Evolutionary conservation across 2,329 filamentous ascomycete genomes (phyloP).

Genomic region (Pseudogymnoascus pannorum): DNA sequence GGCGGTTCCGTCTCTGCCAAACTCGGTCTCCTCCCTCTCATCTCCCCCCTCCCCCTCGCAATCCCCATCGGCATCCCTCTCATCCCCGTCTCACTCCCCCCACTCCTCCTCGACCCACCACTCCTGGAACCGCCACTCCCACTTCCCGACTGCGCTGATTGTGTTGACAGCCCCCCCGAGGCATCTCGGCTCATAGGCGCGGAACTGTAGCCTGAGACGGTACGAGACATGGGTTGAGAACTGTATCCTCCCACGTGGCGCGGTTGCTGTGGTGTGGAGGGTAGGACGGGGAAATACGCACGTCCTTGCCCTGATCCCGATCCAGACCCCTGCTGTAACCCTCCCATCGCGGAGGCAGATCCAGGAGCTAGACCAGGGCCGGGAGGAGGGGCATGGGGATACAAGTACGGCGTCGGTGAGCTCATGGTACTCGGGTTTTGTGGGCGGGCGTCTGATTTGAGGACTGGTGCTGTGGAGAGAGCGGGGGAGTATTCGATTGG

Average conservation of each 20-base stretch:
- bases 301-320: neutral
- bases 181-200: constrained; percentile 44
- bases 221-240: constrained; percentile 44
- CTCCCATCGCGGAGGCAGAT: neutral
- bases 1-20: constrained; percentile 26
- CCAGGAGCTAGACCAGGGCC: neutral
- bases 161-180: constrained; percentile 30
- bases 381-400: neutral
- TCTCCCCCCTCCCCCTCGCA: neutral
- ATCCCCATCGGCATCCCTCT: neutral
- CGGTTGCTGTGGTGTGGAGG: neutral
- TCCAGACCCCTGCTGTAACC: neutral
- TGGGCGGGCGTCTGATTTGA: neutral
- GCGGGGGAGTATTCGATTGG: neutral
- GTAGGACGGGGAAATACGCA: neutral
- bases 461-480: neutral
- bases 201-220: constrained; percentile 38
- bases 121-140: neutral
- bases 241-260: constrained; percentile 35
- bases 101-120: constrained; percentile 10
- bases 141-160: constrained; percentile 23
- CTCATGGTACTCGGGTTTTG: neutral
- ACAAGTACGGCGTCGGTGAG: neutral
- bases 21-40: constrained; percentile 12
- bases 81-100: neutral